A percentile compares a stretch with the other conserved stretches of the same genome.
phyloP scores from a whole-genome alignment of 2,329 filamentous ascomycete genomes.

The Calycina marina region DNA sequence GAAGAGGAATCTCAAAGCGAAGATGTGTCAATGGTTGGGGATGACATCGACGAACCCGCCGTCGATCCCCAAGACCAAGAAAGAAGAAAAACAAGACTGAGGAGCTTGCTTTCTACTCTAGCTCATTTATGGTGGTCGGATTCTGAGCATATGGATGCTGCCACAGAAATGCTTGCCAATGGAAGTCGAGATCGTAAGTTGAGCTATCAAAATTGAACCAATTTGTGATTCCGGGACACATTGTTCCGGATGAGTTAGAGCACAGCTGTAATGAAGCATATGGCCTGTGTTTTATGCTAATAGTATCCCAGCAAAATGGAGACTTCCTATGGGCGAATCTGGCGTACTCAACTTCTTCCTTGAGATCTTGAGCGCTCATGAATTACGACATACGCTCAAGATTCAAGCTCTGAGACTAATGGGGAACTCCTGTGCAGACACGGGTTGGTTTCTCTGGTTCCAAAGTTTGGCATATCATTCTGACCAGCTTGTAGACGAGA shows the following conservation, averaged over 20 bases:
- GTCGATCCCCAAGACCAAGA: conserved; percentile 19
- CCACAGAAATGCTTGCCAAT: conserved; percentile 38
- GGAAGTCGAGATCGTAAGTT: conserved; percentile 40
- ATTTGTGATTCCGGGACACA: too few species aligned
- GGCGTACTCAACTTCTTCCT: conserved; percentile 43
- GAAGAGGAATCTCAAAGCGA: conserved; percentile 7
- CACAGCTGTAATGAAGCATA: too few species aligned
- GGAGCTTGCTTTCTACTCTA: conserved; percentile 10
- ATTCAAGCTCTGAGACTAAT: conserved; percentile 41
- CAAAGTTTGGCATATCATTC: too few species aligned
- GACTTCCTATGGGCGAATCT: conserved; percentile 40
- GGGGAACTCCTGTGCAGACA: conserved; percentile 49
- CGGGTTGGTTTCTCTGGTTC: conserved; percentile 25
- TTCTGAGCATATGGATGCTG: conserved; percentile 28
- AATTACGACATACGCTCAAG: conserved; percentile 29
- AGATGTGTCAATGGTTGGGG: conserved; percentile 7
- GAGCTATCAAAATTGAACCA: too few species aligned
- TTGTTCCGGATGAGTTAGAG: too few species aligned
- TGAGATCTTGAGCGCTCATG: conserved; percentile 27
- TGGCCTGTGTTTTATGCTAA: conserved; percentile 1
- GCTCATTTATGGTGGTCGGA: conserved; percentile 28
- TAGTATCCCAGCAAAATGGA: conserved; percentile 34
- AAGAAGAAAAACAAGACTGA: conserved; percentile 18
- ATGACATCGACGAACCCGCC: conserved; percentile 12
- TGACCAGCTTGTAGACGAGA: conserved; percentile 33